Evolutionary conservation across 2,329 filamentous ascomycete species (phyloP).

Genomic region (Parasarocladium wereldwijsianum): DNA sequence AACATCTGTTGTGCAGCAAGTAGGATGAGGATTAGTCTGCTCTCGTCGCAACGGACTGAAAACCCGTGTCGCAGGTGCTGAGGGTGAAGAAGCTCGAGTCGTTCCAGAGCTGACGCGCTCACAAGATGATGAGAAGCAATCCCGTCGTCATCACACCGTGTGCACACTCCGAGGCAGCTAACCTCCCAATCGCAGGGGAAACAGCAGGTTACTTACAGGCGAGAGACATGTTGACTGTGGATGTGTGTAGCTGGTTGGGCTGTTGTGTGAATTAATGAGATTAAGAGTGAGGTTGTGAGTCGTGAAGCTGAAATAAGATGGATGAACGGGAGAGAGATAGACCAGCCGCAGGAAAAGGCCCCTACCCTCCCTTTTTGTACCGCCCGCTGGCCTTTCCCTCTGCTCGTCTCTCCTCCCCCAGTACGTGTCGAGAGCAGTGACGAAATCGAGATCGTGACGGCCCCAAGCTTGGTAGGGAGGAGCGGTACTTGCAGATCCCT

Average conservation of each 20-base stretch:
- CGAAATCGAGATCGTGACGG: conserved; percentile 4
- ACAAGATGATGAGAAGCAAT: too few relatives aligned
- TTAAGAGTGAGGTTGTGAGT: background rate
- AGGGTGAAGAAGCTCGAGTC: too few relatives aligned
- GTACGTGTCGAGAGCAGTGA: too few relatives aligned
- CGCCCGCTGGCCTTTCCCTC: background rate
- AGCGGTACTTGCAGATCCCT: background rate
- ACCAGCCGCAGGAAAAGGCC: background rate
- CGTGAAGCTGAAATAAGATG: conserved; percentile 1
- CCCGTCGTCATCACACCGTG: too few relatives aligned
- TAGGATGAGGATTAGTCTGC: too few relatives aligned
- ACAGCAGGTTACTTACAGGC: too few relatives aligned
- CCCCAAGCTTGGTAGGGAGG: background rate
- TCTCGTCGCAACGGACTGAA: too few relatives aligned
- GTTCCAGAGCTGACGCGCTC: too few relatives aligned
- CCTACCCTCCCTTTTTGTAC: conserved; percentile 2
- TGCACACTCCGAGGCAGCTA: too few relatives aligned
- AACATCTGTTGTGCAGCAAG: too few relatives aligned
- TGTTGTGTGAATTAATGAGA: background rate
- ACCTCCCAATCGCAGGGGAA: too few relatives aligned
- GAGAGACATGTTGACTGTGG: conserved; percentile 6
- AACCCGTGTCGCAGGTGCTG: too few relatives aligned
- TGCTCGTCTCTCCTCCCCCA: background rate
- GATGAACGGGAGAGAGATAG: conserved; percentile 3
- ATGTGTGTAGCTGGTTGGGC: background rate